Percentiles rank a stretch among this genome's conserved stretches.
Conservation (phyloP, 441 rosid species). For the Pelargonium australe region DNA sequence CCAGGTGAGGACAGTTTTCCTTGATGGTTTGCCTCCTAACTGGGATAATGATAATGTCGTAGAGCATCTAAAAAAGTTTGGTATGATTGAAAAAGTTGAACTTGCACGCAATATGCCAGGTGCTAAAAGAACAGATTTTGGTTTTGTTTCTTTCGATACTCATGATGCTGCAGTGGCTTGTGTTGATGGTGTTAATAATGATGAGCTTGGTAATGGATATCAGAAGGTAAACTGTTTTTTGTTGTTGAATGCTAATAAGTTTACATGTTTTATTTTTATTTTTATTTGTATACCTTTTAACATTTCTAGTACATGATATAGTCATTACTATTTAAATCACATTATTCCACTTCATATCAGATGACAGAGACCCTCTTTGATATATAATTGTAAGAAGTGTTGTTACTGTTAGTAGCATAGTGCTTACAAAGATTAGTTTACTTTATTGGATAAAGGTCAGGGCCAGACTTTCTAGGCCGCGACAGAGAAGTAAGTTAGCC, state of each 20-base stretch:
- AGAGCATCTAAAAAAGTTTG: conserved; percentile 4
- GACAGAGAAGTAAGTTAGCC: not conserved
- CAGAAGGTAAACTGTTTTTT: not conserved
- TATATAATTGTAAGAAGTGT: not conserved
- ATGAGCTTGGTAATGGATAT: not conserved
- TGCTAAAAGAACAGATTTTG: conserved; percentile 9
- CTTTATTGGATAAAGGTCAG: not conserved
- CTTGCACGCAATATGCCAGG: conserved; percentile 8
- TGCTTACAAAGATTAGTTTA: not conserved
- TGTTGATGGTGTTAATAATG: conserved; percentile 11
- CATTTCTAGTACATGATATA: too few relatives aligned
- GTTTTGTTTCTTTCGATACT: conserved; percentile 3
- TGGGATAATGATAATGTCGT: conserved; percentile 3
- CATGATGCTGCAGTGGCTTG: conserved; percentile 12
- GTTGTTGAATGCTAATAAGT: not conserved
- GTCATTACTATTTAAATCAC: not conserved
- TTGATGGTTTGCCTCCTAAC: conserved; percentile 8
- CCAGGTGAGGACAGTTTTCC: conserved; percentile 3
- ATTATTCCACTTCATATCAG: not conserved
- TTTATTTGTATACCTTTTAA: not conserved
- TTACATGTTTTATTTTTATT: not conserved
- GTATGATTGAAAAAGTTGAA: conserved; percentile 4
- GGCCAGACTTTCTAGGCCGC: conserved; percentile 3
- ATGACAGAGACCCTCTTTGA: not conserved
- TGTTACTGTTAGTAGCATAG: not conserved